Evolutionary conservation across 345 rosid genomes (phyloP), one percentile per base, ranked within the genome.

Genomic region (Salix arbutifolia): DNA sequence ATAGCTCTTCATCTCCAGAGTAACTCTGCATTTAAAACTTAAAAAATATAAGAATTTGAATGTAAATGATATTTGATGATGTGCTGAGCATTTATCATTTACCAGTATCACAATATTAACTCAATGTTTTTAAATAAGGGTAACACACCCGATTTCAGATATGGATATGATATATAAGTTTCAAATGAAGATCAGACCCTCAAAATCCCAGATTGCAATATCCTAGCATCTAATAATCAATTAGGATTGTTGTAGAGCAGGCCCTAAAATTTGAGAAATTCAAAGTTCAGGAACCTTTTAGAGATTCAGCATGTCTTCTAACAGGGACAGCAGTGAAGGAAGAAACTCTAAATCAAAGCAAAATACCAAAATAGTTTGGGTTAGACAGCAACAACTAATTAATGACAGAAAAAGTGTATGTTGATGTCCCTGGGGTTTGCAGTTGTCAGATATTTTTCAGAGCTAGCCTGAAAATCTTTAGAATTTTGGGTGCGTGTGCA

Each of bases 1-100:
- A 92, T 53, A 96, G 90, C 77, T 94, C 98, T 84, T 96, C 99
- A 72, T 96, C 98, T 78, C 91, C 96, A 77, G 91, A 73, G 76
- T 91, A 90, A 76, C 82, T 90, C 98, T 96, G 97, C 89, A 83
- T 66, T 66, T 61, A 65, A 77, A 62, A 68, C 21, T 40, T 73
- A 21, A 8, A 46, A 66, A 75, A 28, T 23, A n/a, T 58, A 23
- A 58, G 64, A n/a, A 58, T 58, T 58, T 58, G 28, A 58, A 58
- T 58, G 28, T n/a, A n/a, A 23, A 58, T 58, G 28, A 26, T n/a
- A 23, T n/a, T 14, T 58, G 28, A 58, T 58, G 64, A 0, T 58
- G 23, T 58, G 64, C 12, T 23, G 11, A 23, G 64, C 64, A 58
- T 58, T 58, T 58, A 58, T 58, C 28, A 58, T n/a, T 58, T n/a